phyloP scores from a whole-genome alignment of 805 yeast species.

The Hanseniaspora lindneri region DNA sequence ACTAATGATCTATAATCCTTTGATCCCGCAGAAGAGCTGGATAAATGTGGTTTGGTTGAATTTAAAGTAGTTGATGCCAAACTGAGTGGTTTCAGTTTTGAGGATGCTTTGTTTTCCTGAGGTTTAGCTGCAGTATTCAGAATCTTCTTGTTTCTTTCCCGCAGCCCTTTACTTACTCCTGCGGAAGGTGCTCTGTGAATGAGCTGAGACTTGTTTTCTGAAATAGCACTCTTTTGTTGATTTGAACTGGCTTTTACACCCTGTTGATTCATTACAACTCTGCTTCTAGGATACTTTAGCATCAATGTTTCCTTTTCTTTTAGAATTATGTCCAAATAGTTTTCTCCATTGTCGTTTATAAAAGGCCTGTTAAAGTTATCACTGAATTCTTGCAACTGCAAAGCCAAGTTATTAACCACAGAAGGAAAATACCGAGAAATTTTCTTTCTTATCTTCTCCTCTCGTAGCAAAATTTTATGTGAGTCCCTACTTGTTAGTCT shows the following conservation, averaged over 20 bases:
- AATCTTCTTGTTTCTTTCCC: constrained; percentile 9
- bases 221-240: no score
- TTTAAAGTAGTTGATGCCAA: not conserved
- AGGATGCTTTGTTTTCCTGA: not conserved
- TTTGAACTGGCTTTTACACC: not conserved
- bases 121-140: constrained; percentile 4
- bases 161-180: not conserved
- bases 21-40: no score
- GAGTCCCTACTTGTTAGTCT: constrained; percentile 64
- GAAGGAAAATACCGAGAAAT: constrained; percentile 59
- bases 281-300: constrained; percentile 27
- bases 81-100: not conserved
- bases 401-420: constrained; percentile 41
- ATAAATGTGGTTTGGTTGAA: no score
- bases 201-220: not conserved
- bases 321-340: constrained; percentile 24
- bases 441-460: constrained; percentile 62
- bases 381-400: constrained; percentile 41
- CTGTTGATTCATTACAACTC: constrained; percentile 19
- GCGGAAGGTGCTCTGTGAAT: constrained; percentile 4
- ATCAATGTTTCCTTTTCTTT: constrained; percentile 28
- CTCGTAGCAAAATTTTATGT: constrained; percentile 65
- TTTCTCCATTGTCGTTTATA: constrained; percentile 13
- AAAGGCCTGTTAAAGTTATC: constrained; percentile 31
- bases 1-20: not conserved